Evolutionary conservation across 768 basidiomycete species (phyloP), one percentile per base, ranked within the genome.

Genomic region (Mycena haematopus): DNA sequence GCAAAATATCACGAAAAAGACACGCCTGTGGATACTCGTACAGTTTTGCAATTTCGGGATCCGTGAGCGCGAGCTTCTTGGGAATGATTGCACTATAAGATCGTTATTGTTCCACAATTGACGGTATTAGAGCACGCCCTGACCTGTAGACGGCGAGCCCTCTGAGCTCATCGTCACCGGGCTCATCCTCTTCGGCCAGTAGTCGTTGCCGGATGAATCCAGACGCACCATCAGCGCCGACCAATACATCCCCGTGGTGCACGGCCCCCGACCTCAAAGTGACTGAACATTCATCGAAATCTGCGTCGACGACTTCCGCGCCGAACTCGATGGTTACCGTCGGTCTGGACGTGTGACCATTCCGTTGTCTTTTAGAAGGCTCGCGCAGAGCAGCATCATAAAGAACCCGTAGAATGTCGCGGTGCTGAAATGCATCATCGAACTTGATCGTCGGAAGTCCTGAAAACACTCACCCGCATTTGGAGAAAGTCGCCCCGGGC

Each of bases 401-500:
- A 1, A 66, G 47, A 3, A 63, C 53, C 0, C 45, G 61, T 9
- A 66, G 54, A n/a, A 66, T 49, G 15, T 66, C 65, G 24, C 25
- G 19, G 25, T 66, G 65, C 65, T 66, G 15, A 29, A 10, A 14
- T 9, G 25, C 19, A 7, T 15, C 27, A 14, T 11, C n/a, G 44
- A 36, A 24, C 13, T 33, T 52, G 14, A 25, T 14, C 36, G 14
- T 19, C 10, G 40, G 10, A 31, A 47, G 21, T 13, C 15, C 2
- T 45, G 22, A 17, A 35, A 31, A 31, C 1, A 65, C 65, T 6
- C 5, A 66, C 60, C 40, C 61, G 46, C 50, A 66, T 49, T 22
- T 63, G 62, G 25, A 60, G 24, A 25, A 67, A 67, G 21, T 63
- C 58, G 2, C 62, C 65, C 14, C 62, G 52, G 11, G 62, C 58